Base-by-base conservation (phyloP, 371 early-diverging fungal genomes). In the Rhizopus microsporus region DNA sequence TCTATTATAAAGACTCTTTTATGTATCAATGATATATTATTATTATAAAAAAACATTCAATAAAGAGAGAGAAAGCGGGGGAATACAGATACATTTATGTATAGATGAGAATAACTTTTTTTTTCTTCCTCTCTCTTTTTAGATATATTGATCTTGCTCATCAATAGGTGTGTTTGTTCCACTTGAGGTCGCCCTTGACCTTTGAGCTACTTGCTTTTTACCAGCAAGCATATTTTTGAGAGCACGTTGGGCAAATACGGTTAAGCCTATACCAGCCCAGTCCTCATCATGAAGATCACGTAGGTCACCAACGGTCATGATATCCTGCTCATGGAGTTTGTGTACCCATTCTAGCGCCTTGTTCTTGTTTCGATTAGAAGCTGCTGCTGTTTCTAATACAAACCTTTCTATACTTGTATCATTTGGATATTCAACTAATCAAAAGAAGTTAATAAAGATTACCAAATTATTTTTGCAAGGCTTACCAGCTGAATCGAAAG, bases 201-300 rank as follows among this genome's bases (percentile, higher is more conserved):
- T 52, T 42, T 53, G 57, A 7, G 56, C 60, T 4, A 16, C 57
- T 60, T 71, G 64, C 38, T 69, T 65, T 54, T 74, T 84, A 31
- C 90, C 90, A 61, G 80, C 74, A 9, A 90, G 69, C 62, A 84
- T 85, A 62, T 92, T 92, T 71, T 92, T 92, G 51, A 94, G 73
- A 2, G 93, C 90, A 50, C 96, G 83, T 13, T 83, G 70, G 6
- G 94, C 92, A 83, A 94, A 94, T 5, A 96, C 94, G 1, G 95
- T 93, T 56, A 96, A 69, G 7, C 88, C 89, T 50, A 87, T 76
- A 1, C 82, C 83, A 32, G 81, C 76, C 93, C 93, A 92, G 63
- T 92, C 93, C 48, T 88, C 87, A 45, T 90, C 90, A 44, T 86
- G 85, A 43, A 92, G 65, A 51, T 88, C 89, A 12, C 88, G 78